Conservation (phyloP, 495 filamentous ascomycete genomes). For the Beverwykella pulmonaria region DNA sequence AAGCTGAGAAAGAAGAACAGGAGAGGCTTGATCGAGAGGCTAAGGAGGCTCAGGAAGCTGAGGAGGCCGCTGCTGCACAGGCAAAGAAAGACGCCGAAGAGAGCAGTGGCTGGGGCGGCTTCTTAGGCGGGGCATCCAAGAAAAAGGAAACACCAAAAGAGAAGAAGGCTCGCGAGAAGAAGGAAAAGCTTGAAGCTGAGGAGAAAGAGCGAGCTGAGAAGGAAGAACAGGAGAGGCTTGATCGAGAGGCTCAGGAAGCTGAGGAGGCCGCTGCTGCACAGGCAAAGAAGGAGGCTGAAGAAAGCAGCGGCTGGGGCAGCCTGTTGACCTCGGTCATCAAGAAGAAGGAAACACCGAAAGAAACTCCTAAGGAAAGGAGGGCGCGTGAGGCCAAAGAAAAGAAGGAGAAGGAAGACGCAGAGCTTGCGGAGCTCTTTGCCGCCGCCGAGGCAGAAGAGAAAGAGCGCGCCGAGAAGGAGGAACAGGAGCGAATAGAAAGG, state of each 20-base stretch:
- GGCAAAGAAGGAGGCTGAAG: conserved; percentile 13
- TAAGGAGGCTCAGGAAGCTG: conserved; percentile 38
- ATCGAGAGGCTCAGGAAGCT: conserved; percentile 36
- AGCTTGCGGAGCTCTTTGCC: background rate
- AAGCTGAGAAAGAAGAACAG: conserved; percentile 20
- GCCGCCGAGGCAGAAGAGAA: conserved; percentile 14
- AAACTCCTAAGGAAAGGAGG: conserved; percentile 7
- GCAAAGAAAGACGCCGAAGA: conserved; percentile 15
- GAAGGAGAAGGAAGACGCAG: conserved; percentile 19
- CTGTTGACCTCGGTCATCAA: background rate
- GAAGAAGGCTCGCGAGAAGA: conserved; percentile 16
- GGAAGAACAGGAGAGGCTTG: conserved; percentile 24
- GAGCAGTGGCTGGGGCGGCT: conserved; percentile 1
- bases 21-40: conserved; percentile 20
- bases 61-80: conserved; percentile 5
- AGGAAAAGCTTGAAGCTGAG: conserved; percentile 16
- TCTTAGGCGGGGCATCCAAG: background rate
- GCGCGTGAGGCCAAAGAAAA: background rate
- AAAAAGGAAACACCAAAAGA: conserved; percentile 12
- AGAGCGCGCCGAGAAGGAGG: conserved; percentile 26
- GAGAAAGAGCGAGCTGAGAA: conserved; percentile 24
- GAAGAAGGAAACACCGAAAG: conserved; percentile 16
- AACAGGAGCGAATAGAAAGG: conserved; percentile 24
- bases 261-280: conserved; percentile 21
- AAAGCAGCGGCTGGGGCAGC: conserved; percentile 3